These are phyloP conservation scores for Xylariaceae sp. DNA, from an alignment of 2,329 filamentous ascomycete genomes.

Conservation along the genomic window DNA sequence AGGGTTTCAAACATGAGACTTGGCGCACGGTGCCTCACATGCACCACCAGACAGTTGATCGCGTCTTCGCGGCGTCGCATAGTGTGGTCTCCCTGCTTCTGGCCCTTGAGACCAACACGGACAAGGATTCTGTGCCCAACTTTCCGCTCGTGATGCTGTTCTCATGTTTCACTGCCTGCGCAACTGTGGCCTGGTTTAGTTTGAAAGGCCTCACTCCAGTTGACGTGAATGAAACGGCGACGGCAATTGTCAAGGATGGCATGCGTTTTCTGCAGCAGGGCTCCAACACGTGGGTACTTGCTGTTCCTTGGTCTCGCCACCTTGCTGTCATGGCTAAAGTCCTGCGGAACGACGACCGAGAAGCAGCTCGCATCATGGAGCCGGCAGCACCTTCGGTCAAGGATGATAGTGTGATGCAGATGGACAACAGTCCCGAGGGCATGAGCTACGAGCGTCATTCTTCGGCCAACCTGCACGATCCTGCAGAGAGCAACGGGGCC, in stretches of 20 bases:
- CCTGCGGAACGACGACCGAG: conserved; percentile 47
- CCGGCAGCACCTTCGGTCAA: conserved; percentile 41
- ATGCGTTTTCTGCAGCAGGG: conserved; percentile 55
- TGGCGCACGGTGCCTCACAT: conserved; percentile 48
- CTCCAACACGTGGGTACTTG: conserved; percentile 55
- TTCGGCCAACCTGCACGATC: conserved; percentile 33
- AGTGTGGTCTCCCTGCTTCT: conserved; percentile 52
- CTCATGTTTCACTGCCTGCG: conserved; percentile 55
- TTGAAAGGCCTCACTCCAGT: conserved; percentile 54
- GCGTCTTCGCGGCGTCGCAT: conserved; percentile 54
- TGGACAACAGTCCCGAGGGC: conserved; percentile 49
- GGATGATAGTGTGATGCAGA: conserved; percentile 51
- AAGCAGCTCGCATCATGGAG: conserved; percentile 30
- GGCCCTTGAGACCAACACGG: conserved; percentile 50
- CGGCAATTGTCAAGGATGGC: conserved; percentile 52
- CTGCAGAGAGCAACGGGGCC: conserved; percentile 42
- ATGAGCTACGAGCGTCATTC: conserved; percentile 53
- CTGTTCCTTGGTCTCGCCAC: conserved; percentile 55
- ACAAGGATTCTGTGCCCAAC: conserved; percentile 55
- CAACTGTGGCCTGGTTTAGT: conserved; percentile 57
- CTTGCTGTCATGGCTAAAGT: conserved; percentile 58
- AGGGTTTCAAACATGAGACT: conserved; percentile 47
- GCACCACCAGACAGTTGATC: conserved; percentile 49
- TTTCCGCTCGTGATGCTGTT: conserved; percentile 62
- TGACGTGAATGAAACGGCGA: conserved; percentile 53